A percentile compares a stretch with the other conserved stretches of the same genome.
These are phyloP conservation scores for Ilex asprella DNA, from an alignment of 257 asterid genomes.

Conservation along the genomic window DNA sequence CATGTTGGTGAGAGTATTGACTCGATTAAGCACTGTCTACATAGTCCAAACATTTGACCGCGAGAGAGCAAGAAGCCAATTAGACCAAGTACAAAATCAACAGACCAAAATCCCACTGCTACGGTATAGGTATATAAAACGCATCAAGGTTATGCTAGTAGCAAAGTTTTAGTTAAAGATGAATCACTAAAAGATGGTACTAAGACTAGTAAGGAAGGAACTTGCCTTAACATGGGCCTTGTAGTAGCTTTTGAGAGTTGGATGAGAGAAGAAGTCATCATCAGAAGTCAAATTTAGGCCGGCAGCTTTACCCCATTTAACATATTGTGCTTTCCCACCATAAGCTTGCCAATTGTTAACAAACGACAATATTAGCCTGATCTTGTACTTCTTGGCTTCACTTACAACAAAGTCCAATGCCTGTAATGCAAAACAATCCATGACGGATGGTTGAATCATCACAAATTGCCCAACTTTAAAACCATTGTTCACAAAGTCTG, in stretches of 20 bases:
- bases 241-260: slow-evolving; percentile 60
- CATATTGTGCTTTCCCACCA: slow-evolving; percentile 93
- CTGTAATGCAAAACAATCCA: slow-evolving; percentile 23
- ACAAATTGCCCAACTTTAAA: too few relatives aligned
- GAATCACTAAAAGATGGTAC: too few relatives aligned
- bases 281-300: slow-evolving; percentile 77
- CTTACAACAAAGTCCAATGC: slow-evolving; percentile 84
- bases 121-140: too few relatives aligned
- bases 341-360: slow-evolving; percentile 95
- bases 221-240: slow-evolving; percentile 74
- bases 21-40: slow-evolving; percentile 67
- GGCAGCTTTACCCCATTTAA: slow-evolving; percentile 88
- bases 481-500: background rate
- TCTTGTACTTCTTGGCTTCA: slow-evolving; percentile 75
- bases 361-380: slow-evolving; percentile 71
- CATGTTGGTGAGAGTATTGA: slow-evolving; percentile 61
- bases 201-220: background rate
- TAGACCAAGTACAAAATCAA: background rate
- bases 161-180: background rate
- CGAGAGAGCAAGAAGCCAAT: background rate
- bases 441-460: background rate
- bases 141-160: background rate
- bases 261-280: slow-evolving; percentile 89
- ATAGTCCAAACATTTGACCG: slow-evolving; percentile 8
- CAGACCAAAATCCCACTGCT: too few relatives aligned